Percentiles rank a stretch among this genome's conserved stretches.
Conservation (phyloP, 768 basidiomycete genomes). For the Kwoniella dejecticola region DNA sequence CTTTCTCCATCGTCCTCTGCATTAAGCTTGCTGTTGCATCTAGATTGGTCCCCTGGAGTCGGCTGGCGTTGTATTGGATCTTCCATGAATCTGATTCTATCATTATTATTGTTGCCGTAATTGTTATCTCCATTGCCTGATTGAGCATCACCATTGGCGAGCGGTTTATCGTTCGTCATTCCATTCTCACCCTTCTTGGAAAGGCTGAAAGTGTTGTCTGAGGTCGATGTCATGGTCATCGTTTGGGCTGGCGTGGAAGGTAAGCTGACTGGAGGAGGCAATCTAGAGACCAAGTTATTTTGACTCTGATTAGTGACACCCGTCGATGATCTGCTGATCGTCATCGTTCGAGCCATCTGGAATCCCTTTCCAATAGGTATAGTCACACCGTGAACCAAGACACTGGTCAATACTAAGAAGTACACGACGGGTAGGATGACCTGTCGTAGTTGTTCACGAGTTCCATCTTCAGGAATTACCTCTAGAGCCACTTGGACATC, state of each 20-base stretch:
- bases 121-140: not conserved
- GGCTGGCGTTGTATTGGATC: not conserved
- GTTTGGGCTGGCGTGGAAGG: not conserved
- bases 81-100: conserved; percentile 10
- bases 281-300: conserved; percentile 17
- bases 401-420: conserved; percentile 55
- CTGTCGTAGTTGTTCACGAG: conserved; percentile 41
- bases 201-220: too few relatives aligned
- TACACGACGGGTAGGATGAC: conserved; percentile 52
- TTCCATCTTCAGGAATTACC: conserved; percentile 49
- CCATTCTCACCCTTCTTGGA: not conserved
- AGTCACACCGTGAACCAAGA: conserved; percentile 56
- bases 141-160: not conserved
- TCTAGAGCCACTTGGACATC: conserved; percentile 56
- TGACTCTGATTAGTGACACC: not conserved
- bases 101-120: not conserved
- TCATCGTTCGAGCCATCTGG: conserved; percentile 36
- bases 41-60: not conserved
- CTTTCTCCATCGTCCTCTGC: not conserved
- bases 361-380: conserved; percentile 55
- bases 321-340: conserved; percentile 31
- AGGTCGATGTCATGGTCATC: not conserved
- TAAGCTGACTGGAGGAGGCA: conserved; percentile 23
- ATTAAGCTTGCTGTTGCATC: not conserved
- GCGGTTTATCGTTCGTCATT: not conserved